A percentile compares a stretch with the other conserved stretches of the same genome.
These are phyloP conservation scores for Mucuna pruriens DNA, from an alignment of 306 rosid species.

Conservation along the genomic window DNA sequence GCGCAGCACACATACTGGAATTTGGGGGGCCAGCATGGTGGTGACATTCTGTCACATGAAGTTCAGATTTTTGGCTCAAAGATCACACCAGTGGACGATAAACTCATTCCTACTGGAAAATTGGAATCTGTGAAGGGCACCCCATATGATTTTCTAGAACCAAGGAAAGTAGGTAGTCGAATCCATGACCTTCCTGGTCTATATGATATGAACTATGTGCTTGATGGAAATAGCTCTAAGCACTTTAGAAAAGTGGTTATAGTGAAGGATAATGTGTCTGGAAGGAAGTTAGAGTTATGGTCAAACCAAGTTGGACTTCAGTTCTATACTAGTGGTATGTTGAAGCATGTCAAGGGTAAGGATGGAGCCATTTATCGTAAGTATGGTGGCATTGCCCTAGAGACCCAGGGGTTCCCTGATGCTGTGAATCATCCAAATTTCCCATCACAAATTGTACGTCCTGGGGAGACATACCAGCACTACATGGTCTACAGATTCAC, in stretches of 20 bases:
- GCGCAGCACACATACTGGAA: slow-evolving; percentile 72
- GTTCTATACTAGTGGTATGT: slow-evolving; percentile 43
- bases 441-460: slow-evolving; percentile 53
- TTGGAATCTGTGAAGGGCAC: slow-evolving; percentile 41
- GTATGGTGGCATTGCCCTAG: slow-evolving; percentile 48
- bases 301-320: slow-evolving; percentile 56
- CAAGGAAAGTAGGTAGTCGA: slow-evolving; percentile 45
- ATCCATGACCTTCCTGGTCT: slow-evolving; percentile 42
- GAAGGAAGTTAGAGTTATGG: slow-evolving; percentile 63
- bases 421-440: slow-evolving; percentile 54
- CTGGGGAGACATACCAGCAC: slow-evolving; percentile 53
- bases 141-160: slow-evolving; percentile 54
- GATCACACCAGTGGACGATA: slow-evolving; percentile 47
- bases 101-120: slow-evolving; percentile 59
- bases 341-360: slow-evolving; percentile 47
- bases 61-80: slow-evolving; percentile 50
- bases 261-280: slow-evolving; percentile 41
- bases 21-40: slow-evolving; percentile 55
- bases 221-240: slow-evolving; percentile 9
- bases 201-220: slow-evolving; percentile 61
- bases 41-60: slow-evolving; percentile 51
- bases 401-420: slow-evolving; percentile 62
- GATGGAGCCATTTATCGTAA: slow-evolving; percentile 38
- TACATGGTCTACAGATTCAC: slow-evolving; percentile 57
- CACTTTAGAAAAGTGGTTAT: slow-evolving; percentile 49